A percentile compares a stretch with the other conserved stretches of the same genome.
Conservation (phyloP, 2,329 filamentous ascomycete species). For the Sporothrix curviconia region DNA sequence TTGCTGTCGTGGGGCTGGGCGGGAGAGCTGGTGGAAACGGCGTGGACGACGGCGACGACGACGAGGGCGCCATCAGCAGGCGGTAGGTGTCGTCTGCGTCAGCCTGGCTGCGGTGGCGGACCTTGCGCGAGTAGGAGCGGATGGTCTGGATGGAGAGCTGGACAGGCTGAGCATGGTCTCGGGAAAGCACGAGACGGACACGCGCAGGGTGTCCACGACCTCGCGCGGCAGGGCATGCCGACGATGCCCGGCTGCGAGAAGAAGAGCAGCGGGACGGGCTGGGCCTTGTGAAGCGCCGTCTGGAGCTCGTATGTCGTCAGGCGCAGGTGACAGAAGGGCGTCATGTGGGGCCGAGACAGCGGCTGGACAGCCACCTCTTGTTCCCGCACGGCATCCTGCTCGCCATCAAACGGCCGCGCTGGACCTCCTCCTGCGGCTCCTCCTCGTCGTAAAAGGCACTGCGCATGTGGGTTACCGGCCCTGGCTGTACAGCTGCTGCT, state of each 20-base stretch:
- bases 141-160: slow-evolving; percentile 51
- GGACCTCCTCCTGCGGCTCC: not conserved
- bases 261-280: not conserved
- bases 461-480: not conserved
- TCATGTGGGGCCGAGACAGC: no score
- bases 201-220: slow-evolving; percentile 46
- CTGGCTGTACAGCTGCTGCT: not conserved
- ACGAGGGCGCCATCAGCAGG: slow-evolving; percentile 8
- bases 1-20: not conserved
- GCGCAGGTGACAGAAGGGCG: no score
- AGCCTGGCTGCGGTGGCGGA: slow-evolving; percentile 33
- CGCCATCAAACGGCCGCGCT: not conserved
- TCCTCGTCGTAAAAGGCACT: slow-evolving; percentile 1
- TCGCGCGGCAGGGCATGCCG: slow-evolving; percentile 43
- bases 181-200: slow-evolving; percentile 51
- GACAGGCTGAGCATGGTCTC: slow-evolving; percentile 52
- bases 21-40: no score
- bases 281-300: not conserved
- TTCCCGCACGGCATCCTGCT: not conserved
- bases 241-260: slow-evolving; percentile 6
- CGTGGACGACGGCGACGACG: not conserved
- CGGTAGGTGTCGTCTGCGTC: slow-evolving; percentile 20
- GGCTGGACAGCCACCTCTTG: no score
- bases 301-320: not conserved
- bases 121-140: slow-evolving; percentile 47